Evolutionary conservation across 345 rosid genomes (phyloP).

Genomic region (Salix koriyanagi): DNA sequence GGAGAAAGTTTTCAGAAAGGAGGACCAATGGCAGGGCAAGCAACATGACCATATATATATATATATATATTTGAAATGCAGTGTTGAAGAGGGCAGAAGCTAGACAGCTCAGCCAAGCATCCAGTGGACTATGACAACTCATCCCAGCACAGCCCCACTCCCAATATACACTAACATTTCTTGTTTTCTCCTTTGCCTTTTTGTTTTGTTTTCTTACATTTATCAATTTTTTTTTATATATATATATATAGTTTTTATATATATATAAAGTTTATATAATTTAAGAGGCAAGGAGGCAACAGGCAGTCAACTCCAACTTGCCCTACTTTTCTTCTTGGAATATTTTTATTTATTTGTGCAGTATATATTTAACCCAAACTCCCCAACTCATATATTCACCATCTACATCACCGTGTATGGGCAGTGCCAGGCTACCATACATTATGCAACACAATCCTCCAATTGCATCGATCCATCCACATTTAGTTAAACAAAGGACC

Average conservation of each 20-base stretch:
- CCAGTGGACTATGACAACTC: constrained; percentile 26
- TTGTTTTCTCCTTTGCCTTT: not conserved
- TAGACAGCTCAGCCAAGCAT: constrained; percentile 20
- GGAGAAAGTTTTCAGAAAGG: not conserved
- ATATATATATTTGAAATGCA: no score
- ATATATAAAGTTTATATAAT: no score
- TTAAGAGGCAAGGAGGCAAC: not conserved
- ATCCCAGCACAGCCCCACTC: constrained; percentile 12
- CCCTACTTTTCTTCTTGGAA: not conserved
- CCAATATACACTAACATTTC: not conserved
- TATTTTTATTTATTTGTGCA: not conserved
- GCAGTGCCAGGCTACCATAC: not conserved
- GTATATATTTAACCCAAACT: not conserved
- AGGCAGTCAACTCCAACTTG: not conserved
- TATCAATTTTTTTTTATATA: no score
- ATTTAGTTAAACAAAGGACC: no score
- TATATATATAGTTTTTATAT: no score
- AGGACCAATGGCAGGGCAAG: constrained; percentile 8
- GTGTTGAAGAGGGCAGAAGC: not conserved
- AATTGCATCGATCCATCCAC: no score
- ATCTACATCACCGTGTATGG: not conserved
- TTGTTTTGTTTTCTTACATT: not conserved
- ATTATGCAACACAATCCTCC: not conserved
- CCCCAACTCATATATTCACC: not conserved
- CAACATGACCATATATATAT: not conserved